Evolutionary conservation across 805 yeast species (phyloP).

Genomic region (Lipomyces sp.): DNA sequence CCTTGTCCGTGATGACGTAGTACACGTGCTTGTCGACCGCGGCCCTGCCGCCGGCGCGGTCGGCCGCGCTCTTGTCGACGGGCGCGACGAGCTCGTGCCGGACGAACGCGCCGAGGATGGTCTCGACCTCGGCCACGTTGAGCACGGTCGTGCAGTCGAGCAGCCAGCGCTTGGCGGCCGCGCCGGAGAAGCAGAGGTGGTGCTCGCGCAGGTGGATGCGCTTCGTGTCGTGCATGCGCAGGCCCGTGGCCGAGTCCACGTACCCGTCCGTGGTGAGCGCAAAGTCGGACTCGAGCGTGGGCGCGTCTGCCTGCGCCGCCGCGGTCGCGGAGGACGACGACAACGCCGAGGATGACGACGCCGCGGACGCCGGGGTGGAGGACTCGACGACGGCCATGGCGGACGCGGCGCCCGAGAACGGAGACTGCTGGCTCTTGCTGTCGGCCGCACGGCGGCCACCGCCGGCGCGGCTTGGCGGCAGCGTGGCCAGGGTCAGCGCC

Average conservation of each 20-base stretch:
- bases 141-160: constrained; percentile 87
- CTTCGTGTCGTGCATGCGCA: constrained; percentile 11
- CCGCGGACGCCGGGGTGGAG: too few species aligned
- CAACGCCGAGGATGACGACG: too few species aligned
- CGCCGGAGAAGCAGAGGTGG: constrained; percentile 57
- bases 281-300: not conserved
- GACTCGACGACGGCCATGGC: too few species aligned
- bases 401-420: too few species aligned
- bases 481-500: not conserved
- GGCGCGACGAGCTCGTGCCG: constrained; percentile 31
- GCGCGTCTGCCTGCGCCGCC: not conserved
- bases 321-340: too few species aligned
- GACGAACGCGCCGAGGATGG: constrained; percentile 59
- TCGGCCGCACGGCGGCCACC: too few species aligned
- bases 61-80: not conserved
- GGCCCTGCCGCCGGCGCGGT: not conserved
- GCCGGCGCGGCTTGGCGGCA: too few species aligned
- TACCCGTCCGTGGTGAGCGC: not conserved
- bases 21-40: constrained; percentile 7
- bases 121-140: constrained; percentile 84
- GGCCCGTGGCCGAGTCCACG: constrained; percentile 14
- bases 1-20: constrained; percentile 18
- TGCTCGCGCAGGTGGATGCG: constrained; percentile 20
- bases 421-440: too few species aligned
- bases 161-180: constrained; percentile 80